Evolutionary conservation across 805 yeast species (phyloP).

Genomic region (Wickerhamiella dianesei): DNA sequence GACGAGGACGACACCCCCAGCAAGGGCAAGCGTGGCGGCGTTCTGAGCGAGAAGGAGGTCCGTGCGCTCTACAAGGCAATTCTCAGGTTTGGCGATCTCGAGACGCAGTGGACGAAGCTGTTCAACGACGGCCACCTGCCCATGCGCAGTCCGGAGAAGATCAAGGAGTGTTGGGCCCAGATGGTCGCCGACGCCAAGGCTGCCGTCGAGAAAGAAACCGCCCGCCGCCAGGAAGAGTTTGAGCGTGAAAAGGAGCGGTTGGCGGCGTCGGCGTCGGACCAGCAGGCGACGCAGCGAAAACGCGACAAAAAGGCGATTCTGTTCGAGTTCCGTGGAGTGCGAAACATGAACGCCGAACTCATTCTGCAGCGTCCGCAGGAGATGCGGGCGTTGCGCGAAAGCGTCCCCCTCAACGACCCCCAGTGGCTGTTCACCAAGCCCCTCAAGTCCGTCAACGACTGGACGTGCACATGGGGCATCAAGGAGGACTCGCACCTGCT

Average conservation of each 20-base stretch:
- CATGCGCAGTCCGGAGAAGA: slow-evolving; percentile 65
- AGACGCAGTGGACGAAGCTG: slow-evolving; percentile 61
- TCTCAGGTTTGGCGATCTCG: slow-evolving; percentile 66
- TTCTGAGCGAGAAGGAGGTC: slow-evolving; percentile 71
- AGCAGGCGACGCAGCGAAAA: slow-evolving; percentile 36
- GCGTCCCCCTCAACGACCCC: slow-evolving; percentile 42
- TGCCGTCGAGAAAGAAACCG: slow-evolving; percentile 51
- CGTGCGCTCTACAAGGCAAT: slow-evolving; percentile 76
- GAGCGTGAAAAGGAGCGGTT: slow-evolving; percentile 13
- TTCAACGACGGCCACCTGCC: slow-evolving; percentile 83
- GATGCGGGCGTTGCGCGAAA: slow-evolving; percentile 47
- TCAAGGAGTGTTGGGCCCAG: slow-evolving; percentile 66
- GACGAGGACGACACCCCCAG: slow-evolving; percentile 16
- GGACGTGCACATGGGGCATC: slow-evolving; percentile 80
- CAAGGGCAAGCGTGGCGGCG: slow-evolving; percentile 29
- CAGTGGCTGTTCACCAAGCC: slow-evolving; percentile 43
- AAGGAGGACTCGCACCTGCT: slow-evolving; percentile 77
- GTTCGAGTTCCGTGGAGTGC: slow-evolving; percentile 78
- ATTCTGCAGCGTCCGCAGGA: slow-evolving; percentile 76
- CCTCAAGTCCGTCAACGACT: slow-evolving; percentile 74
- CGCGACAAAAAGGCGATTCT: slow-evolving; percentile 81
- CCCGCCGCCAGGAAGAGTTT: slow-evolving; percentile 33
- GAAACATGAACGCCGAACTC: slow-evolving; percentile 81
- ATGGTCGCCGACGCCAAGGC: slow-evolving; percentile 48
- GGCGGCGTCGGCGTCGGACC: slow-evolving; percentile 9